These are phyloP conservation scores for Vicia sativa DNA, from an alignment of 306 rosid species.

Conservation along the genomic window DNA sequence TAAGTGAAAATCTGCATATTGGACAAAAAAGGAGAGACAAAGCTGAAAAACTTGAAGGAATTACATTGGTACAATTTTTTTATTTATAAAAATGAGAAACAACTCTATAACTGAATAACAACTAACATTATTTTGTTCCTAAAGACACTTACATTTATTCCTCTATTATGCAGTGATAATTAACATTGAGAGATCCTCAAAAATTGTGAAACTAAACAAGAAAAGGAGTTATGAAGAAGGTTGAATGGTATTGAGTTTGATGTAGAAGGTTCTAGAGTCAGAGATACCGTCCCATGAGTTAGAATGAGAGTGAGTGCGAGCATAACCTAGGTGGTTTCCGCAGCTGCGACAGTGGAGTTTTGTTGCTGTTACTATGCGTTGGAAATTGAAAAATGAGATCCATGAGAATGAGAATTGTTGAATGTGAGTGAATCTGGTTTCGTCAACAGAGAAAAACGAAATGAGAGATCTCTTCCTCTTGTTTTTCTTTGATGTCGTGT, in stretches of 20 bases:
- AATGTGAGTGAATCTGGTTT: slow-evolving; percentile 43
- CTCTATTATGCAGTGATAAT: not conserved
- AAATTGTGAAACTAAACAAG: not conserved
- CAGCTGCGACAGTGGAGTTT: slow-evolving; percentile 46
- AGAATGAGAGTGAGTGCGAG: not conserved
- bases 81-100: not conserved
- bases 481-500: slow-evolving; percentile 32
- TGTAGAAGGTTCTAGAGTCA: slow-evolving; percentile 43
- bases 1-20: not conserved
- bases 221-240: slow-evolving; percentile 11
- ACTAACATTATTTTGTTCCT: not conserved
- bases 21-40: not conserved
- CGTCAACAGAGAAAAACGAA: slow-evolving; percentile 45
- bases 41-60: not conserved
- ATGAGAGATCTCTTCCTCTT: slow-evolving; percentile 30
- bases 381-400: slow-evolving; percentile 38
- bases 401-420: slow-evolving; percentile 35
- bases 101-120: not conserved
- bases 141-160: not conserved
- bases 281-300: slow-evolving; percentile 46
- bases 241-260: slow-evolving; percentile 37
- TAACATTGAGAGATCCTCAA: not conserved
- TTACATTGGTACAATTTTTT: not conserved
- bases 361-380: slow-evolving; percentile 1
- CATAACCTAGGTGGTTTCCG: slow-evolving; percentile 31